These are phyloP conservation scores for Shiraia bambusicola DNA, from an alignment of 2,329 filamentous ascomycete species.

Conservation along the genomic window DNA sequence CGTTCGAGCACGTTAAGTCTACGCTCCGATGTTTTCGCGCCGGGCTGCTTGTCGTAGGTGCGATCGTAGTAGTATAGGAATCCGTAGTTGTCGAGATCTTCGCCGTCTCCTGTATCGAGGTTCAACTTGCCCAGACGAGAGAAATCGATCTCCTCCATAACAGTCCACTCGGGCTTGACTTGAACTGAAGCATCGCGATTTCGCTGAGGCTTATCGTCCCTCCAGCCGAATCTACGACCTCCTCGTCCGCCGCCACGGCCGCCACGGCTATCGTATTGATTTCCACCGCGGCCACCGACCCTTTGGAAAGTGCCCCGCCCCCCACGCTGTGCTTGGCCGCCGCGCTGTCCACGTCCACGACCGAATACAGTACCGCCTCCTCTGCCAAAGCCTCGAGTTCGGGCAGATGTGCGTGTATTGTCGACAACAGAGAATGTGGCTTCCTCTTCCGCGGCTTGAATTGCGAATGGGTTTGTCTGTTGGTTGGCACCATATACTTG, in stretches of 20 bases:
- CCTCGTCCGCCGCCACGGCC: conserved; percentile 69
- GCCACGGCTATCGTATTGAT: conserved; percentile 69
- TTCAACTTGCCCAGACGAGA: conserved; percentile 93
- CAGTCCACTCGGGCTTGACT: conserved; percentile 91
- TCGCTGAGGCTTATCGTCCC: conserved; percentile 96
- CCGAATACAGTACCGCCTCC: conserved; percentile 88
- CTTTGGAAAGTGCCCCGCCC: conserved; percentile 74
- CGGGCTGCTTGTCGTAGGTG: conserved; percentile 87
- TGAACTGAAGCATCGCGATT: conserved; percentile 96
- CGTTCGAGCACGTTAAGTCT: conserved; percentile 88
- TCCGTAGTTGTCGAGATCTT: conserved; percentile 92
- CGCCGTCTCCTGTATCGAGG: conserved; percentile 89
- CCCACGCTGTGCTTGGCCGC: conserved; percentile 71
- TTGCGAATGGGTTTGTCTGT: conserved; percentile 75
- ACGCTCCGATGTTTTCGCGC: conserved; percentile 79
- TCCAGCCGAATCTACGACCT: conserved; percentile 93
- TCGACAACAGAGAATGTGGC: conserved; percentile 97
- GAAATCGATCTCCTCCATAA: conserved; percentile 98
- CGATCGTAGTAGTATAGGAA: conserved; percentile 99
- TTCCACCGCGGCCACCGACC: conserved; percentile 65
- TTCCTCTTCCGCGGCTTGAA: conserved; percentile 92
- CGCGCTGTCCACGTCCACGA: conserved; percentile 72
- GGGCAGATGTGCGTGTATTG: conserved; percentile 82
- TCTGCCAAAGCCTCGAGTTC: conserved; percentile 77
- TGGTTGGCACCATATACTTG: conserved; percentile 94